phyloP scores from a whole-genome alignment of 345 rosid genomes.

The Arabidopsis arenosa region DNA sequence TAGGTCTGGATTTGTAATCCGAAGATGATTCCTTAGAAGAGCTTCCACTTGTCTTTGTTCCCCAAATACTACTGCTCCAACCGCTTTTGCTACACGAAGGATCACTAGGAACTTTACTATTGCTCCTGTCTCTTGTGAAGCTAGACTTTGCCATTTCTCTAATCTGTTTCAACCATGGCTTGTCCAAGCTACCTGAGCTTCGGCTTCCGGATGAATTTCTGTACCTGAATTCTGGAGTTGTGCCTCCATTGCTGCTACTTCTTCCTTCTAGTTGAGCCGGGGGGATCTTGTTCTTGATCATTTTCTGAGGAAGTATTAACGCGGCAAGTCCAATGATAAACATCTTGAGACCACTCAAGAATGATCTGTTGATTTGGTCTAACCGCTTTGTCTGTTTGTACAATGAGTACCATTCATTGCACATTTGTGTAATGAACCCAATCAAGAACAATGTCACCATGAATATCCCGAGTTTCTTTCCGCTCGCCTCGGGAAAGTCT shows the following conservation, averaged over 20 bases:
- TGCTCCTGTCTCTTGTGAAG: conserved; percentile 65
- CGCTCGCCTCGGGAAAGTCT: conserved; percentile 49
- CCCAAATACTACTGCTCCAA: conserved; percentile 79
- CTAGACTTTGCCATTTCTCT: conserved; percentile 84
- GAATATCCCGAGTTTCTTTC: conserved; percentile 61
- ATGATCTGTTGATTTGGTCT: conserved; percentile 56
- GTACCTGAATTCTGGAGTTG: conserved; percentile 55
- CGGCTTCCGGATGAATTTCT: conserved; percentile 58
- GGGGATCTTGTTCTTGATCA: conserved; percentile 53
- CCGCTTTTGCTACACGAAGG: conserved; percentile 73
- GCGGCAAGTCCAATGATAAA: conserved; percentile 68
- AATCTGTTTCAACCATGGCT: conserved; percentile 73
- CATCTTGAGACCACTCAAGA: conserved; percentile 62
- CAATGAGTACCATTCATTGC: conserved; percentile 76
- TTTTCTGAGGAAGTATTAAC: conserved; percentile 56
- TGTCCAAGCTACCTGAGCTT: conserved; percentile 68
- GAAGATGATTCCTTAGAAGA: conserved; percentile 58
- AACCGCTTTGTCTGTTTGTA: conserved; percentile 67
- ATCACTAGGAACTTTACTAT: conserved; percentile 55
- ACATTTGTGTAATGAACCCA: conserved; percentile 65
- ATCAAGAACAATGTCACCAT: conserved; percentile 71
- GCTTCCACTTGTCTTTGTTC: conserved; percentile 65
- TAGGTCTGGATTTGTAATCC: conserved; percentile 63
- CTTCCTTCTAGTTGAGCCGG: conserved; percentile 44
- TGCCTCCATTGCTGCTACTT: conserved; percentile 34